These are phyloP conservation scores for Fagopyrum tataricum DNA, from an alignment of 148 eudicot genomes.

Conservation along the genomic window DNA sequence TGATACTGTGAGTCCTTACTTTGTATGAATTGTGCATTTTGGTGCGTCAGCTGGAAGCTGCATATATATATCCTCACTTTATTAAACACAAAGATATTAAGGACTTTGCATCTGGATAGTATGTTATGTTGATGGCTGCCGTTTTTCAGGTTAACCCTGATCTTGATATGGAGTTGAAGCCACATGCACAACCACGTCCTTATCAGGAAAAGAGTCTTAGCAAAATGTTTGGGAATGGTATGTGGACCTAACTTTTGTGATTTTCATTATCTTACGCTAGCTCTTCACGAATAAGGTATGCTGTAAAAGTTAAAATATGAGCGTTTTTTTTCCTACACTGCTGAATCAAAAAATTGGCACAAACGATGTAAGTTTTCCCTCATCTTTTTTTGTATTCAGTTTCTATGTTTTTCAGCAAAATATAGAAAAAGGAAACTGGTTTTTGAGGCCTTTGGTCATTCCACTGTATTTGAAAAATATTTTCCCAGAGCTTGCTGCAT, in stretches of 20 bases:
- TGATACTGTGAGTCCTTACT: slow-evolving; percentile 64
- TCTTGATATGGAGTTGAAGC: slow-evolving; percentile 96
- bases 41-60: not conserved
- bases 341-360: not conserved
- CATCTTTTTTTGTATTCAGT: not conserved
- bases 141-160: slow-evolving; percentile 83
- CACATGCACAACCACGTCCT: slow-evolving; percentile 96
- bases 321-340: not conserved
- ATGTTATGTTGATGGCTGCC: not conserved
- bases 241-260: not conserved
- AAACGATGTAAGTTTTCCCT: not conserved
- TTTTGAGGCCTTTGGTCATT: not conserved
- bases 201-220: slow-evolving; percentile 98
- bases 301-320: not conserved
- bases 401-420: not conserved
- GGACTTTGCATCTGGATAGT: not conserved
- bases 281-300: not conserved
- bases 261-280: not conserved
- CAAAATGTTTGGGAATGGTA: slow-evolving; percentile 99
- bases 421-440: not conserved
- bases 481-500: not conserved
- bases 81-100: not conserved
- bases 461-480: not conserved
- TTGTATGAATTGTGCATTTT: not conserved
- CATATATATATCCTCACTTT: not conserved